Base-by-base conservation (phyloP, 768 basidiomycete genomes). In the Podaxis sp. region DNA sequence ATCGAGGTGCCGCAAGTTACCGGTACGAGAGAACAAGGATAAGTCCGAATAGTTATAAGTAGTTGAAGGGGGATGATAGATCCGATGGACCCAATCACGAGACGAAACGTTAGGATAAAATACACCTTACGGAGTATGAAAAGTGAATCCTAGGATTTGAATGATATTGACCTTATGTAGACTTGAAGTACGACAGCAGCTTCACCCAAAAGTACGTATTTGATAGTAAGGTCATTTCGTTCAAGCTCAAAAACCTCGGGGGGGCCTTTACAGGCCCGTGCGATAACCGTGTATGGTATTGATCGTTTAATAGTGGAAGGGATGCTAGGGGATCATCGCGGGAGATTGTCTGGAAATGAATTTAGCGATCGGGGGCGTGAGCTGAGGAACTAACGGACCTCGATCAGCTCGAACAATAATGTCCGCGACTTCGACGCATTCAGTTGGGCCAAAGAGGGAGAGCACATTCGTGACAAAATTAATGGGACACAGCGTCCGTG, bases 101-200 rank as follows among this genome's bases (percentile, higher is more conserved):
- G n/a, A 48, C 33, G 24, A 39, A 15, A 24, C 15, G 49, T 17
- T 28, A 19, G 44, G 17, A n/a, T 3, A 33, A 22, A 36, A 33
- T 15, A 11, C 44, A 2, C 44, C 24, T 49, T 38, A 12, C 44
- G 28, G 44, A 49, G 28, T 19, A 9, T 59, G 57, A 49, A 42
- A 42, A 9, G 26, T 44, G 59, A 61, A 61, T 61, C 59, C 59
- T 53, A 42, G 59, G 59, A 61, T 61, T 61, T 61, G 51, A 54
- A 54, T n/a, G 38, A 22, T 40, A 44, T n/a, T 3, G 22, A 26
- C 33, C 33, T 52, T 52, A 28, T 61, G 51, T 11, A 9, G 30
- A 26, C 9, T 36, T 22, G 12, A 9, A 40, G 22, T 15, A 1
- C 9, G 22, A 13, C 40, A 13, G 26, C 44, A 6, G 9, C 12